Evolutionary conservation across 306 rosid genomes (phyloP), one percentile per base, ranked within the genome.

Genomic region (Medicago ruthenica): DNA sequence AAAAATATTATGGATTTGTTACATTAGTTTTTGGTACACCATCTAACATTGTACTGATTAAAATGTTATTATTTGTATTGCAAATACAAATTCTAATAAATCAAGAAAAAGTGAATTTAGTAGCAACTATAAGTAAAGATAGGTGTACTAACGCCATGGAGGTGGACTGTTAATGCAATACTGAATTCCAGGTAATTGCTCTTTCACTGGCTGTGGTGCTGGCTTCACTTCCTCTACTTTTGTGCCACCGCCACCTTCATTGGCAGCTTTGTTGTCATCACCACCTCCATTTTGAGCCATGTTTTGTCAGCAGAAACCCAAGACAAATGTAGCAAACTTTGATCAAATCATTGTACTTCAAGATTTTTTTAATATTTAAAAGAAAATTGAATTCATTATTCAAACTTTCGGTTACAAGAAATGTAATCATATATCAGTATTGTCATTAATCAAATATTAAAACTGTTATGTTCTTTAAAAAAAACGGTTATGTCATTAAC

Each of bases 111-210:
- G 16, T 27, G 82, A 37, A 37, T 37, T 37, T 37, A 13, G 27
- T 24, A 24, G 27, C 6, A 31, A 31, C 0, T 31, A 31, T 31
- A 31, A 39, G 57, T 22, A 74, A 36, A 21, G 13, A 54, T 64
- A 2, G 61, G 17, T 39, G 83, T 15, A 79, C 92, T 3, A n/a
- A 90, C 93, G 81, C 97, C 97, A 92, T 58, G 97, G 96, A 31
- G 93, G 97, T 70, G 97, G 92, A 71, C 94, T 92, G 70, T 83
- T 88, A 31, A 92, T 71, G 70, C 96, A 92, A 45, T 88, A 88
- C 68, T 90, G 89, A 76, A 90, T 81, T 34, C 96, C 93, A 6
- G 93, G 96, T 14, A 92, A 78, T 77, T 90, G 96, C 47, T 92
- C 97, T n/a, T 77, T 70, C 69, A 78, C 86, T 0, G 83, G 77